Evolutionary conservation across 2,329 filamentous ascomycete species (phyloP).

Genomic region (Emergomyces pasteurianus): DNA sequence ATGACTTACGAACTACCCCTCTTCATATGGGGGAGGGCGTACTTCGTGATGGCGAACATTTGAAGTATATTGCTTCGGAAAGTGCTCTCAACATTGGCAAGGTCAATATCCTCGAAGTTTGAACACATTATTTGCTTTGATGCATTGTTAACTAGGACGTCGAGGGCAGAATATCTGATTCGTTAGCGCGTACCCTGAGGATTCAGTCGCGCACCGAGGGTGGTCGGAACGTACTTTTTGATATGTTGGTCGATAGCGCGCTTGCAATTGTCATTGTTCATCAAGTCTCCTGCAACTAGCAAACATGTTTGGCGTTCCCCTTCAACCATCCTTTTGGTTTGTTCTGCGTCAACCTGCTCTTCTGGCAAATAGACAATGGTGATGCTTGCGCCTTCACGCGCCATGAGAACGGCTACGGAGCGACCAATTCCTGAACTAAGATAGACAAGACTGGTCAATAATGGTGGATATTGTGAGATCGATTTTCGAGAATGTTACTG

Average conservation of each 20-base stretch:
- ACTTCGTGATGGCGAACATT: constrained; percentile 51
- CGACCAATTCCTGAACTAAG: constrained; percentile 44
- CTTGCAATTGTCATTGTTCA: constrained; percentile 39
- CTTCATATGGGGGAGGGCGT: constrained; percentile 43
- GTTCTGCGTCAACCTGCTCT: constrained; percentile 45
- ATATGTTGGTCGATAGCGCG: constrained; percentile 43
- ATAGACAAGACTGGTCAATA: not conserved
- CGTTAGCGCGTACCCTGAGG: not conserved
- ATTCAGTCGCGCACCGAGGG: not conserved
- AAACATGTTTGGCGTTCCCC: constrained; percentile 38
- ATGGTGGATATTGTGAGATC: not conserved
- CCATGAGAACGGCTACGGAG: constrained; percentile 44
- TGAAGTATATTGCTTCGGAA: constrained; percentile 47
- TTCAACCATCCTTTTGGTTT: constrained; percentile 42
- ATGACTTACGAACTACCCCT: constrained; percentile 34
- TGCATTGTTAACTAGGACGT: constrained; percentile 48
- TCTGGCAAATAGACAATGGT: constrained; percentile 45
- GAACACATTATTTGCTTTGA: constrained; percentile 44
- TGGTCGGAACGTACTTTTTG: constrained; percentile 26
- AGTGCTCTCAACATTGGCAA: constrained; percentile 43
- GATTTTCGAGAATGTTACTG: constrained; percentile 14
- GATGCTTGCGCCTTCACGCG: constrained; percentile 46
- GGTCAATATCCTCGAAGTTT: constrained; percentile 43
- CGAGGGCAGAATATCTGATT: constrained; percentile 21
- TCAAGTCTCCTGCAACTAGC: constrained; percentile 39